These are phyloP conservation scores for Alternaria angustiovoidea DNA, from an alignment of 2,329 filamentous ascomycete species.

Conservation along the genomic window DNA sequence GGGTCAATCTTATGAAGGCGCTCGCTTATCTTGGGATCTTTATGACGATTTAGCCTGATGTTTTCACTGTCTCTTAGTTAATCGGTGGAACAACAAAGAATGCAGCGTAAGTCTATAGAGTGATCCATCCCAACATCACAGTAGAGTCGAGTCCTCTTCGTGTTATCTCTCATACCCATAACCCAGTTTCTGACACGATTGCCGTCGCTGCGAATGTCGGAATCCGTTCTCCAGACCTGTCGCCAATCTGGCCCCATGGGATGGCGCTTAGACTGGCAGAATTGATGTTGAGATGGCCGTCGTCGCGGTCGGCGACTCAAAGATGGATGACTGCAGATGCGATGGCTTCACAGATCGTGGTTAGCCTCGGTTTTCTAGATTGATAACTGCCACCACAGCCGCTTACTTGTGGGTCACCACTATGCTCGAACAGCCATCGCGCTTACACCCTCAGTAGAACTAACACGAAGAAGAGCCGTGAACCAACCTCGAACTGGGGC, in stretches of 20 bases:
- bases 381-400: background rate
- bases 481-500: background rate
- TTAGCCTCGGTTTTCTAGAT: background rate
- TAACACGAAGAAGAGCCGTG: background rate
- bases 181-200: background rate
- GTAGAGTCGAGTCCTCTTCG: background rate
- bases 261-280: background rate
- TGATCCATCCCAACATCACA: rapidly evolving
- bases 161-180: background rate
- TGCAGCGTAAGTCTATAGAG: too few relatives aligned
- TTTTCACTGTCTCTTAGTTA: background rate
- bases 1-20: background rate
- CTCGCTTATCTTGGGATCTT: background rate
- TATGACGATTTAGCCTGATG: too few relatives aligned
- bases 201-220: background rate
- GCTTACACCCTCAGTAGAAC: background rate
- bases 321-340: background rate
- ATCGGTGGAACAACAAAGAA: background rate
- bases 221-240: background rate
- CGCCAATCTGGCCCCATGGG: background rate
- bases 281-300: background rate
- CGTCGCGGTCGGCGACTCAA: background rate
- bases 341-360: background rate
- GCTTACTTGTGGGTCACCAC: background rate
- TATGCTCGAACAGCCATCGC: background rate